Base-by-base conservation (phyloP, 1,139 yeast species). In the Yamadazyma buinensis region DNA sequence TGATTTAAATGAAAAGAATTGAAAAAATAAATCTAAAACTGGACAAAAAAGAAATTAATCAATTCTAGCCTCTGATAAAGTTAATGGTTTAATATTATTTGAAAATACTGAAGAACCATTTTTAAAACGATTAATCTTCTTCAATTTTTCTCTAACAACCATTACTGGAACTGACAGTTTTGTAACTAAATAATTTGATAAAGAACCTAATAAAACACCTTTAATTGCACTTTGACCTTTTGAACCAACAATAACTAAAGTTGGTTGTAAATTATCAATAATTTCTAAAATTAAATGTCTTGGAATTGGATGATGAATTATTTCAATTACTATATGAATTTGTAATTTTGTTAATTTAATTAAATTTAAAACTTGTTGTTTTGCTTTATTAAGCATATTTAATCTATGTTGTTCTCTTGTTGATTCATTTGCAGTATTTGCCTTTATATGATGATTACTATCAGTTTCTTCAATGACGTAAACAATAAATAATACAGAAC, bases 151-250 rank as follows among this genome's bases (percentile, higher is more conserved):
- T 42, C 95, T 73, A 14, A 92, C 94, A 32, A 90, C 95, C 83
- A 90, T 80, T 18, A 88, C 94, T 0, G 97, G 97, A 11, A 86
- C 90, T 17, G 85, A 70, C 51, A 86, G 76, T 52, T 81, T 78
- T 12, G 87, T 80, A 10, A 84, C 86, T 47, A 85, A 67, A 54
- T 84, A 85, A 49, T 84, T 85, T 4, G 86, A 77, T 43, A 85
- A 71, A 3, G 86, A 79, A 3, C 92, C 92, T 41, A 84, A 70
- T 39, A 84, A 65, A 10, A 84, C 88, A 9, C 94, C 92, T 52
- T 80, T 81, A 30, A 84, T 64, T 2, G 90, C 87, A 40, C 81
- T 70, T 43, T 80, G 79, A 19, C 94, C 94, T 48, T 84, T 76
- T 12, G 90, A 81, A 0, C 94, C 94, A 23, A 88, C 85, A 38